phyloP scores from a whole-genome alignment of 2,329 filamentous ascomycete species.

The Camillea tinctor region DNA sequence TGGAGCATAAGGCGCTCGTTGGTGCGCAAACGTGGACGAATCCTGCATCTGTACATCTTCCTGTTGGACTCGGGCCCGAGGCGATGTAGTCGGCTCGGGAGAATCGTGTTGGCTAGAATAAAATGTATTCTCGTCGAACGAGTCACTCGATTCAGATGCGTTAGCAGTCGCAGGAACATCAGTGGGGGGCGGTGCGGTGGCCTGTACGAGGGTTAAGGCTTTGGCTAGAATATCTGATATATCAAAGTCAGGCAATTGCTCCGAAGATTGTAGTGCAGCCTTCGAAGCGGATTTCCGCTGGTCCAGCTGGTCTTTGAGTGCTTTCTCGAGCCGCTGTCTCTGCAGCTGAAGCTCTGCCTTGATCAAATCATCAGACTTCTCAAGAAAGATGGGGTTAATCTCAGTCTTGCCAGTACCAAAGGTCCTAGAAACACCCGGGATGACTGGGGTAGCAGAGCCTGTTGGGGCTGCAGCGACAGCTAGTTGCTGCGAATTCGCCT shows the following conservation, averaged over 20 bases:
- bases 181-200: slow-evolving; percentile 59
- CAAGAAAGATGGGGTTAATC: slow-evolving; percentile 79
- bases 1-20: slow-evolving; percentile 24
- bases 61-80: slow-evolving; percentile 47
- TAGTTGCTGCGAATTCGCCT: slow-evolving; percentile 37
- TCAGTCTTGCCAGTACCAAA: slow-evolving; percentile 57
- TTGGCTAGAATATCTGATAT: slow-evolving; percentile 70
- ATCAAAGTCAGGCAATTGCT: slow-evolving; percentile 64
- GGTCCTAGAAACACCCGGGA: slow-evolving; percentile 38
- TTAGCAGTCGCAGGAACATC: slow-evolving; percentile 56
- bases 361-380: slow-evolving; percentile 82
- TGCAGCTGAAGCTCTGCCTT: slow-evolving; percentile 79
- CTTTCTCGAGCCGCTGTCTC: slow-evolving; percentile 76
- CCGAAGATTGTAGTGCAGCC: slow-evolving; percentile 41
- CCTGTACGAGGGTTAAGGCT: slow-evolving; percentile 69
- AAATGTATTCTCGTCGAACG: slow-evolving; percentile 90
- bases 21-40: slow-evolving; percentile 35
- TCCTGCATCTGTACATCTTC: slow-evolving; percentile 40
- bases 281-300: slow-evolving; percentile 50
- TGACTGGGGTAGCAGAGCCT: slow-evolving; percentile 27
- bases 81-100: slow-evolving; percentile 51
- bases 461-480: slow-evolving; percentile 26
- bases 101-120: slow-evolving; percentile 95
- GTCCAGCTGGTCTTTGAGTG: slow-evolving; percentile 74
- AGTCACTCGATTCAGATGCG: slow-evolving; percentile 68